Evolutionary conservation across 768 basidiomycete species (phyloP).

Genomic region (Omphalotus guepiniiformis): DNA sequence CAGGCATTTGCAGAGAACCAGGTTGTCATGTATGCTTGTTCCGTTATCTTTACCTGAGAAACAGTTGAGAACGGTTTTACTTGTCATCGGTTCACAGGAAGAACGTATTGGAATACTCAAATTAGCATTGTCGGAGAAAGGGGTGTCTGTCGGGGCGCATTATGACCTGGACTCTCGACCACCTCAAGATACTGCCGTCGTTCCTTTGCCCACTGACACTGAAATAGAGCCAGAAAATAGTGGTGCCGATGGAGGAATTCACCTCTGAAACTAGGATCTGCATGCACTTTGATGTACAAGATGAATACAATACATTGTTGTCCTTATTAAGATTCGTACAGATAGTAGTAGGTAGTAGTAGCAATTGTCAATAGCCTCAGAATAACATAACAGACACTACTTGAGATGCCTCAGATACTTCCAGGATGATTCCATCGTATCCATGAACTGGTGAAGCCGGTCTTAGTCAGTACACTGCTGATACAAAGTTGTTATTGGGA

Average conservation of each 20-base stretch:
- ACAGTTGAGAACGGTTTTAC: conserved; percentile 2
- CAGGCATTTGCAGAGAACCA: conserved; percentile 70
- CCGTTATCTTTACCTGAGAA: no score
- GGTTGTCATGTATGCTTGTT: conserved; percentile 55
- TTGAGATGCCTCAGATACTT: conserved; percentile 74
- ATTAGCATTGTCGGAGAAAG: conserved; percentile 61
- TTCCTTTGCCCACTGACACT: background rate
- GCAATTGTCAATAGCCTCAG: conserved; percentile 25
- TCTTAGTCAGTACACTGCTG: no score
- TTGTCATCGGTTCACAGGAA: conserved; percentile 66
- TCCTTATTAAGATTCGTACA: background rate
- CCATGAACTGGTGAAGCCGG: conserved; percentile 49
- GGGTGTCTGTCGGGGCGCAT: conserved; percentile 44
- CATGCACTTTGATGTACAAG: background rate
- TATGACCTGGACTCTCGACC: conserved; percentile 29
- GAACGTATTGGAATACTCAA: conserved; percentile 70
- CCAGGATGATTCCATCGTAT: conserved; percentile 78
- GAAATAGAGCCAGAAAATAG: background rate
- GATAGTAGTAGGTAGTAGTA: background rate
- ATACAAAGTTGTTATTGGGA: conserved; percentile 12
- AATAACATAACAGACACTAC: conserved; percentile 72
- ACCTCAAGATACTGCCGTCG: background rate
- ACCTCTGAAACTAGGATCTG: conserved; percentile 1
- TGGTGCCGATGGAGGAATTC: background rate
- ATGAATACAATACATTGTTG: background rate